Conservation (phyloP, 495 filamentous ascomycete genomes). For the Talaromyces trachyspermus region DNA sequence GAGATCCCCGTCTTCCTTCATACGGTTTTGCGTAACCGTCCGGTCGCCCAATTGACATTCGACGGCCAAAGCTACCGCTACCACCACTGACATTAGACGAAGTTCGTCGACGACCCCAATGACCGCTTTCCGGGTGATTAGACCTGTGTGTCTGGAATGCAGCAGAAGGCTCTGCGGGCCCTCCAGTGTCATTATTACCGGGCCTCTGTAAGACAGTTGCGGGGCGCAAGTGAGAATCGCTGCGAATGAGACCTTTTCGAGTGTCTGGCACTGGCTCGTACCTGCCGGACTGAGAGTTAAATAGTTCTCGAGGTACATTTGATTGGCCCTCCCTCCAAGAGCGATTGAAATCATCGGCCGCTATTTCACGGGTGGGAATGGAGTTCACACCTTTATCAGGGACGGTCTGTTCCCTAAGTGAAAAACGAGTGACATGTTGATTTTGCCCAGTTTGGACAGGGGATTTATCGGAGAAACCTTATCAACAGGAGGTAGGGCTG, state of each 20-base stretch:
- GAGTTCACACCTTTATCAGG: constrained; percentile 23
- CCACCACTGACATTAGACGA: constrained; percentile 96
- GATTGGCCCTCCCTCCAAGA: constrained; percentile 68
- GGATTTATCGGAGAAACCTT: constrained; percentile 61
- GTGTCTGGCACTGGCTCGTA: constrained; percentile 82
- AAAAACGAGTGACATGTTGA: constrained; percentile 20
- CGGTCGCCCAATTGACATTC: constrained; percentile 45
- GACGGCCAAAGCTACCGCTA: constrained; percentile 61
- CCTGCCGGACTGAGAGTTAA: constrained; percentile 86
- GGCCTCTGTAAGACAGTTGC: constrained; percentile 76
- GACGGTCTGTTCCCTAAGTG: constrained; percentile 25
- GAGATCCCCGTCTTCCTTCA: constrained; percentile 40
- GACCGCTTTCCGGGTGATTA: constrained; percentile 54
- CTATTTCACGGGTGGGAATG: constrained; percentile 69
- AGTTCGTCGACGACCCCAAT: constrained; percentile 71
- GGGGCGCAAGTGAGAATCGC: constrained; percentile 59
- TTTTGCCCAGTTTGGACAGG: constrained; percentile 27
- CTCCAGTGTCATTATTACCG: constrained; percentile 45
- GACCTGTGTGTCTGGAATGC: constrained; percentile 81
- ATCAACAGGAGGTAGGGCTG: constrained; percentile 73
- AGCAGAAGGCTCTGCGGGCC: constrained; percentile 82
- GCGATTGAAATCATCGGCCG: constrained; percentile 89
- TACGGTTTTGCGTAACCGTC: constrained; percentile 40
- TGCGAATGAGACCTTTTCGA: constrained; percentile 60
- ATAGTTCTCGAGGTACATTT: constrained; percentile 66